Base-by-base conservation (phyloP, 441 rosid genomes). In the Adansonia gregorii region DNA sequence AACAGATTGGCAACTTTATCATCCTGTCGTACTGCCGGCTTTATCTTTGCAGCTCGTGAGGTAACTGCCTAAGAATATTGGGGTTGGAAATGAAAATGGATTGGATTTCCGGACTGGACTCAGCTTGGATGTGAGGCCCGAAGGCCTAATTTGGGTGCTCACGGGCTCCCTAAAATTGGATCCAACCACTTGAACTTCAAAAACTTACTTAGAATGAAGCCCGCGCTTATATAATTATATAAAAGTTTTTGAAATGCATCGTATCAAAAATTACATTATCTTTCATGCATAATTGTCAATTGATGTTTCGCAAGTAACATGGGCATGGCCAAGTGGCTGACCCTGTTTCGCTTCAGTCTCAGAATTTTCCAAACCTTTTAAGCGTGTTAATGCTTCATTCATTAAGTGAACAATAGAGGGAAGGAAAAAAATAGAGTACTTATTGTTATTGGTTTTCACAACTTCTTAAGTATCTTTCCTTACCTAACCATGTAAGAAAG, bases 31-130 rank as follows among this genome's bases (percentile, higher is more conserved):
- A 93, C 85, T 31, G 81, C 79, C 31, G 99, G 97, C 19, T 86
- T 92, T 89, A 93, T 97, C 88, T 96, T 92, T 72, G 98, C 87
- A 75, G 98, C 97, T 79, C 97, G 95, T 51, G 94, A 92, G 76
- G 81, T 87, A 81, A 96, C 92, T 14, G 97, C 98, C 0, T 24
- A 24, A 24, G 27, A 24, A 24, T 24, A 24, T 24, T 24, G 27
- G 27, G 27, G 27, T 58, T 10, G 11, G 63, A 12, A 9, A 19
- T 1, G 12, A 58, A 58, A 58, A 20, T 8, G 12, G 8, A 17
- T 55, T 1, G 0, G 63, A 8, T 54, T 54, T 4, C 8, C 20
- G 10, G 63, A 10, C n/a, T 58, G 4, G 39, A 6, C 6, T 58
- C 5, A 0, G 24, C 11, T 20, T 20, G 12, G 31, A 7, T 19